Conservation (phyloP, 2,329 filamentous ascomycete genomes). For the Aspergillus vadensis region DNA sequence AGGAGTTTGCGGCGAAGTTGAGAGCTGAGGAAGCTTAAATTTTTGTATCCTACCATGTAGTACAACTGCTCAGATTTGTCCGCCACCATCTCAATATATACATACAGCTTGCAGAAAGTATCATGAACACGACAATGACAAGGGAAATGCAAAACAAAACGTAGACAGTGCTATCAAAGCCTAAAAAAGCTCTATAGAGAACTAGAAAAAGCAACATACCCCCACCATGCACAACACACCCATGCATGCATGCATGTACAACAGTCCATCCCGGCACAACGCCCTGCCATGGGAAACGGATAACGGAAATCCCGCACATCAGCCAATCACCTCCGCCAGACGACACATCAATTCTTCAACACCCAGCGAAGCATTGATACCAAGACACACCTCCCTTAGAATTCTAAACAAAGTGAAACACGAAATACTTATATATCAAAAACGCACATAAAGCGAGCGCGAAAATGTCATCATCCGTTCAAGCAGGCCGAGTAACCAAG, state of each 20-base stretch:
- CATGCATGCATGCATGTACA: background rate
- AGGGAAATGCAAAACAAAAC: too few relatives aligned
- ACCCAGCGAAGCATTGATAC: background rate
- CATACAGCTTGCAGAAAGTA: background rate
- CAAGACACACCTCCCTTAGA: too few relatives aligned
- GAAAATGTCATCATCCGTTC: conserved; percentile 23
- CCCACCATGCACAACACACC: background rate
- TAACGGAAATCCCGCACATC: background rate
- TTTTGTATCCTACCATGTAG: background rate
- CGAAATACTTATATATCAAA: too few relatives aligned
- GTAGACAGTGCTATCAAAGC: too few relatives aligned
- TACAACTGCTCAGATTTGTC: background rate
- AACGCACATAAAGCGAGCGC: background rate
- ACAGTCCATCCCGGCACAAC: background rate
- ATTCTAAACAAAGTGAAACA: too few relatives aligned
- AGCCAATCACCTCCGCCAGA: too few relatives aligned
- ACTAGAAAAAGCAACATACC: background rate
- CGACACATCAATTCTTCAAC: background rate
- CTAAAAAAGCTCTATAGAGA: too few relatives aligned
- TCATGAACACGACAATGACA: too few relatives aligned
- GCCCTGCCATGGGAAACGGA: background rate
- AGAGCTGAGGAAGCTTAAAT: conserved; percentile 13
- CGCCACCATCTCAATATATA: background rate
- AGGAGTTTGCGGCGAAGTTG: conserved; percentile 31
- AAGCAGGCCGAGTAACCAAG: conserved; percentile 30